A percentile compares a stretch with the other conserved stretches of the same genome.
phyloP scores from a whole-genome alignment of 495 filamentous ascomycete species.

The Lepidopterella palustris region DNA sequence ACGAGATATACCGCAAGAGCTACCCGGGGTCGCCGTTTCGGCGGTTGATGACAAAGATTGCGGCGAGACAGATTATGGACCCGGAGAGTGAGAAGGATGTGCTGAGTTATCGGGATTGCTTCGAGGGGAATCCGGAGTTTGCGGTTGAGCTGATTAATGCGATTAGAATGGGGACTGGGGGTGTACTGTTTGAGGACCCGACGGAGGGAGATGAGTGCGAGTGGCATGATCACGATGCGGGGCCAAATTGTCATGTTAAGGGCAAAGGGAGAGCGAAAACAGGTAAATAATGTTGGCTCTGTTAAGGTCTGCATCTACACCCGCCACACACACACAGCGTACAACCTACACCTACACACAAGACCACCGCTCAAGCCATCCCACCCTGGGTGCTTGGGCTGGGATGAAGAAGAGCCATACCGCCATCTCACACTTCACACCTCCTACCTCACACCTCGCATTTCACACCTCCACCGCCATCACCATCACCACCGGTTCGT shows the following conservation, averaged over 20 bases:
- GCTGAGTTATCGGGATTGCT: constrained; percentile 39
- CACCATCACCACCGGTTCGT: constrained; percentile 11
- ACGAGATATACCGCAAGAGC: constrained; percentile 41
- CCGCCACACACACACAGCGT: too few relatives aligned
- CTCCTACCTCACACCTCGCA: too few relatives aligned
- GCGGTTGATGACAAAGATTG: constrained; percentile 43
- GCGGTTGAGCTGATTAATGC: constrained; percentile 45
- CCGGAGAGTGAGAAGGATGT: constrained; percentile 42
- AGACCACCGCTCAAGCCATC: neutral
- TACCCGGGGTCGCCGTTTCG: constrained; percentile 39
- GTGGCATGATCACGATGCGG: constrained; percentile 43
- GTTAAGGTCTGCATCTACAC: constrained; percentile 6
- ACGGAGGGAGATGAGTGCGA: constrained; percentile 40
- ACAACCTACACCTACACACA: neutral
- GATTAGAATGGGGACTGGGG: constrained; percentile 41
- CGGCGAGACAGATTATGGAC: constrained; percentile 48
- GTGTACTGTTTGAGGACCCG: constrained; percentile 43
- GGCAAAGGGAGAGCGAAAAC: constrained; percentile 28
- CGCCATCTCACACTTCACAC: too few relatives aligned
- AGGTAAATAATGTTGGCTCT: constrained; percentile 29
- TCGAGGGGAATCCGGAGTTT: constrained; percentile 43
- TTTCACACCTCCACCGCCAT: neutral
- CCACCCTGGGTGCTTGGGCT: neutral
- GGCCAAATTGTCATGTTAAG: constrained; percentile 33
- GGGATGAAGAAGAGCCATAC: constrained; percentile 19